Evolutionary conservation across 176 grass and related monocot genomes (phyloP).

Genomic region (Microstegium vimineum): DNA sequence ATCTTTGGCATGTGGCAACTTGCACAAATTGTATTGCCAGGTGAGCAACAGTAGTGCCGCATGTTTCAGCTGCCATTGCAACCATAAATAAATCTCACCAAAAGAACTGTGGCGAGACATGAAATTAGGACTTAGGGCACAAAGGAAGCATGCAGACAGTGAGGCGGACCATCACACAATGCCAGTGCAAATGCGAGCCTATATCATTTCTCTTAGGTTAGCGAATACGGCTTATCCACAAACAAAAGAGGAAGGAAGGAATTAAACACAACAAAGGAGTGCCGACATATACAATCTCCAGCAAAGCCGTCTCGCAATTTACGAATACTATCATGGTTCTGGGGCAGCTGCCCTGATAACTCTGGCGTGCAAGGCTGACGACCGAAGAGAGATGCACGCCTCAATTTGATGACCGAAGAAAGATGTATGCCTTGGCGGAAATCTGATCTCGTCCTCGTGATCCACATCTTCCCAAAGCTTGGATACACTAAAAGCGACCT

Average conservation of each 20-base stretch:
- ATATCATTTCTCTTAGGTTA: constrained; percentile 32
- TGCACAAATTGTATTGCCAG: background rate
- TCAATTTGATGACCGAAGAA: background rate
- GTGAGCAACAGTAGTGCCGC: background rate
- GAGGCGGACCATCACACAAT: constrained; percentile 6
- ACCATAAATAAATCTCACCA: background rate
- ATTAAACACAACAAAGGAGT: constrained; percentile 19
- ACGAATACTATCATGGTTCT: constrained; percentile 17
- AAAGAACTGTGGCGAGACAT: background rate
- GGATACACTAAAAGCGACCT: constrained; percentile 26
- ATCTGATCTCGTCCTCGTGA: background rate
- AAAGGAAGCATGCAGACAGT: background rate
- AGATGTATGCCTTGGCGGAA: constrained; percentile 4
- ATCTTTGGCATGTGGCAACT: background rate
- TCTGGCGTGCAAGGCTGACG: background rate
- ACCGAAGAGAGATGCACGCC: background rate
- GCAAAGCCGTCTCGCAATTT: background rate
- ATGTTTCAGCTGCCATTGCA: background rate
- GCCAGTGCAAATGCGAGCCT: constrained; percentile 24
- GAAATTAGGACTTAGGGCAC: background rate
- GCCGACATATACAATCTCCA: constrained; percentile 38
- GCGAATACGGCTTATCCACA: constrained; percentile 3
- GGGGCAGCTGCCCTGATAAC: background rate
- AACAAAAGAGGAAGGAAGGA: background rate
- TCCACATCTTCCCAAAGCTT: constrained; percentile 17